Evolutionary conservation across 1,284 basidiomycete genomes (phyloP).

Genomic region (Cutaneotrichosporon sp.): DNA sequence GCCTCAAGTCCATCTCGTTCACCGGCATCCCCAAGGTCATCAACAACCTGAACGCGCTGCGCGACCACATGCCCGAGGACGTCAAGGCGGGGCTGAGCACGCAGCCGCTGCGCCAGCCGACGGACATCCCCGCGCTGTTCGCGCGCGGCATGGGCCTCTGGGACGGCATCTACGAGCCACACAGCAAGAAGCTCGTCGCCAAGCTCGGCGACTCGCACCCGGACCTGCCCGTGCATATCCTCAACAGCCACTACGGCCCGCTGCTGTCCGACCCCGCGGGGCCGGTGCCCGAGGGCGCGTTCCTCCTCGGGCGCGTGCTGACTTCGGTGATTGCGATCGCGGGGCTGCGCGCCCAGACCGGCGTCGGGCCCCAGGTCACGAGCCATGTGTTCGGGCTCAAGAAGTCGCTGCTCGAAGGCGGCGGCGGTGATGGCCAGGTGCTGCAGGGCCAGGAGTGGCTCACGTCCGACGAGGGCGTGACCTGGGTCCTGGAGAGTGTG

Average conservation of each 20-base stretch:
- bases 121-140: constrained; percentile 66
- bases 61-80: constrained; percentile 72
- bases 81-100: constrained; percentile 56
- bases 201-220: constrained; percentile 78
- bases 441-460: constrained; percentile 73
- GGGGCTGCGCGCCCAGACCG: constrained; percentile 83
- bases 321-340: constrained; percentile 88
- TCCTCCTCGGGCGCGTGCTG: constrained; percentile 69
- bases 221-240: constrained; percentile 77
- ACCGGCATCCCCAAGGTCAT: constrained; percentile 71
- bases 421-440: constrained; percentile 59
- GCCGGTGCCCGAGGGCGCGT: constrained; percentile 37
- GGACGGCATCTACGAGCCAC: constrained; percentile 89
- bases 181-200: constrained; percentile 81
- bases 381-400: constrained; percentile 88
- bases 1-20: constrained; percentile 90
- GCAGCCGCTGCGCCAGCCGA: constrained; percentile 54
- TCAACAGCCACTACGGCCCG: constrained; percentile 82
- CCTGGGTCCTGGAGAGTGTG: constrained; percentile 86
- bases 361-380: constrained; percentile 86
- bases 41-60: constrained; percentile 73
- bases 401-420: constrained; percentile 67
- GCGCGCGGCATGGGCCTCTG: constrained; percentile 72
- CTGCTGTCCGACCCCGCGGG: constrained; percentile 73
- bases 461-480: constrained; percentile 81